Evolutionary conservation across 768 basidiomycete species (phyloP).

Genomic region (Tulasnella sp.): DNA sequence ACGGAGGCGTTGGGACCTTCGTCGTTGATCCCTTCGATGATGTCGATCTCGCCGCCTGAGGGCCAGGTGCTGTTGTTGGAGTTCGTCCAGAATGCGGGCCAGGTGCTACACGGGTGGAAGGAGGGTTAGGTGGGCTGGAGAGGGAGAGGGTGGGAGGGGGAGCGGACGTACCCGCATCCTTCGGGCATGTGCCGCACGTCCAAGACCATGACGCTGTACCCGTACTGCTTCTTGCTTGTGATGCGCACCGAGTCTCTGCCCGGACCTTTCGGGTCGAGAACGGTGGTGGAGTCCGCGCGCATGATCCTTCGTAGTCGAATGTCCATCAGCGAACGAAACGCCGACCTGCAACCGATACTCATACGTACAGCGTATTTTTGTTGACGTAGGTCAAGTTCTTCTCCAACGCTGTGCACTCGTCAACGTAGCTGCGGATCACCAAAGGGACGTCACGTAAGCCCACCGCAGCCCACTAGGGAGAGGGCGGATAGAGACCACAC

Average conservation of each 20-base stretch:
- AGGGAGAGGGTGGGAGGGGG: neutral
- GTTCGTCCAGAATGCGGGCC: conserved; percentile 34
- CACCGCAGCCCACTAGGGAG: neutral
- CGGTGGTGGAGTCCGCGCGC: conserved; percentile 42
- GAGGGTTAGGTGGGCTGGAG: neutral
- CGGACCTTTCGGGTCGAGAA: conserved; percentile 35
- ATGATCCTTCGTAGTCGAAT: conserved; percentile 25
- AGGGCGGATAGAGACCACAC: neutral
- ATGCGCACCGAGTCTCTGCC: conserved; percentile 51
- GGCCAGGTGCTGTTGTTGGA: conserved; percentile 33
- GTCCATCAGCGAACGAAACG: neutral
- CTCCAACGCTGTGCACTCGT: conserved; percentile 35
- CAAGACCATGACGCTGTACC: conserved; percentile 41
- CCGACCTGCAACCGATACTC: neutral
- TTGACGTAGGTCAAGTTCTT: conserved; percentile 48
- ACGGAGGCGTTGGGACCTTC: conserved; percentile 6
- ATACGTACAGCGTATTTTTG: conserved; percentile 23
- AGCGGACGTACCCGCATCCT: conserved; percentile 22
- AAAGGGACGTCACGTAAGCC: neutral
- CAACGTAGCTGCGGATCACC: conserved; percentile 32
- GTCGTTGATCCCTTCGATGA: conserved; percentile 25
- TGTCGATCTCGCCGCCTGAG: conserved; percentile 24
- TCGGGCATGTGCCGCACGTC: conserved; percentile 50
- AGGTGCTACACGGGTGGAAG: conserved; percentile 22
- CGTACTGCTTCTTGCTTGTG: conserved; percentile 40